Evolutionary conservation across 164 flowering plant genomes (phyloP), one percentile per base, ranked within the genome.

Genomic region (Platanus orientalis): DNA sequence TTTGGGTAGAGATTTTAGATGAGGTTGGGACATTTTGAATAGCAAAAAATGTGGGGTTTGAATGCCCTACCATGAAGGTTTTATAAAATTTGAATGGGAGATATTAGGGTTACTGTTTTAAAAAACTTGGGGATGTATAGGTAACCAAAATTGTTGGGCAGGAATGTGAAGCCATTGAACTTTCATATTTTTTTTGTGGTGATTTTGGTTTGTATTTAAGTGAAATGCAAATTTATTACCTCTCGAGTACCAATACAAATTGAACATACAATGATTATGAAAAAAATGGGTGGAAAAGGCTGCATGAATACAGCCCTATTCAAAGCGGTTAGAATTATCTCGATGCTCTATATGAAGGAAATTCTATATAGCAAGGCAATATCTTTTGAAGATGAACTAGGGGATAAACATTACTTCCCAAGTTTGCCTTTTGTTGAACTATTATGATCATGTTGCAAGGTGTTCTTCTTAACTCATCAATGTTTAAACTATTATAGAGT

Each of bases 371-470:
- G 45, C 86, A 81, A 25, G 81, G 75, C 4, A 58, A 40, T 65
- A 72, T 73, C 77, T 47, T 66, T 67, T 66, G 98, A 85, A 70
- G 96, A 83, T 77, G 90, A 89, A 23, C 60, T 78, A 36, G 79
- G 70, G 59, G 92, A 87, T 45, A 87, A 83, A 70, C 91, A 90
- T 77, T 94, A 87, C 68, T 84, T 69, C 74, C 84, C 97, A 26
- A 87, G 95, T 81, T 83, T 90, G 78, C 97, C 98, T 44, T 90
- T 87, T 74, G 90, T 97, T 61, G 89, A 96, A 16, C 74, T 90
- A 7, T 94, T 87, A n/a, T n/a, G n/a, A 70, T 85, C 94, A 55
- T 86, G 80, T 74, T 80, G 86, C 63, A 93, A 90, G 98, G 98
- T 85, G 71, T 39, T 52, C 40, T 30, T 54, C 39, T 62, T 28